Evolutionary conservation across 1,139 yeast genomes (phyloP), one percentile per base, ranked within the genome.

Genomic region (Yamadazyma buinensis): DNA sequence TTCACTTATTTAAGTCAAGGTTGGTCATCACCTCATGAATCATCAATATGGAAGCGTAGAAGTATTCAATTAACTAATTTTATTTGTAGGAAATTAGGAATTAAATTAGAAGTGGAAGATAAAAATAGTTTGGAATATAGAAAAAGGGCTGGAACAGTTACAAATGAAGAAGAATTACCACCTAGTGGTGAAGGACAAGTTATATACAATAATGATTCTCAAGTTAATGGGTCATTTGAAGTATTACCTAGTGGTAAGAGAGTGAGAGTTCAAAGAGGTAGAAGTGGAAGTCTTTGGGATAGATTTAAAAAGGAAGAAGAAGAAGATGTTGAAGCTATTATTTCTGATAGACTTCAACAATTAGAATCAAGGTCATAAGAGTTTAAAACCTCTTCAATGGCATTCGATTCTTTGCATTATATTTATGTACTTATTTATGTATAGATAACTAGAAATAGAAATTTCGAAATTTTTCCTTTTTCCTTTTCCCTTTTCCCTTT

Each of bases 1-100:
- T 82, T 69, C 48, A 66, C 67, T 21, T 95, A 88, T 43, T 67
- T 92, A 53, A 67, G 72, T 34, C 94, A 84, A 52, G 85, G 96
- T 2, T 87, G 96, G 97, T 74, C 74, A 1, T 78, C 81, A 68
- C 59, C 68, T 15, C 67, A 61, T 35, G 76, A 75, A 23, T 52
- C 57, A 4, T 64, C 72, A 1, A 35, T 41, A 5, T 45, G 48
- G 47, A 35, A 33, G 23, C 45, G 35, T 23, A 42, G 30, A 26
- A 18, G 25, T 8, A 26, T 39, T 10, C 10, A 10, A 6, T 14
- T 40, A 2, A 24, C 33, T 9, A 42, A 40, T 12, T 23, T 6
- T 8, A 26, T 47, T 11, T 24, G 29, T 23, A 23, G 25, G 12
- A 29, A 15, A 19, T 23, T 43, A 5, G 45, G 43, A 6, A 13